Base-by-base conservation (phyloP, 108 stramenopile genomes). In the Skeletonema costatum region DNA sequence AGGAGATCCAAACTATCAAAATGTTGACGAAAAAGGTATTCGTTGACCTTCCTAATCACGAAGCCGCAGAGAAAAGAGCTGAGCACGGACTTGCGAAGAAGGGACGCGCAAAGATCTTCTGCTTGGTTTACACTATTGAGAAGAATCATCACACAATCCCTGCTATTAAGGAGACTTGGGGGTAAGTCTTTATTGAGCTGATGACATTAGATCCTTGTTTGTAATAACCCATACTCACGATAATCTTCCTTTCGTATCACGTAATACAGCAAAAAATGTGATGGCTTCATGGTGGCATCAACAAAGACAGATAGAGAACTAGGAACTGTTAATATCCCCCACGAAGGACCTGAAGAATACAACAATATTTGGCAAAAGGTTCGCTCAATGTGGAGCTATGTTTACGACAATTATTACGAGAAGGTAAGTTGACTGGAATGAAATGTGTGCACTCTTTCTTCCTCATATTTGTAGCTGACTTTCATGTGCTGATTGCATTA, bases 331-430 rank as follows among this genome's bases (percentile, higher is more conserved):
- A 78, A 92, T 56, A 97, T 99, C 66, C 87, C 86, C 35, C 97
- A 98, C 72, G 93, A 97, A 75, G 98, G 98, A 5, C 86, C 85
- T 8, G 98, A 99, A 82, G 96, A 90, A 74, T 99, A 97, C 78
- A 84, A 93, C 65, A 99, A 99, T 85, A 99, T 99, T 73, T 99
- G 98, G 98, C 98, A 99, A 77, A 99, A 99, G 71, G 88, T 96
- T 30, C 85, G 97, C 56, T 79, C 90, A 32, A 98, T 97, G 88
- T 99, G 97, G 97, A 85, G 84, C n/a, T 98, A 96, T 77, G 84
- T 99, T 8, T 92, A 97, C 74, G 90, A 94, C 78, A 95, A 98
- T 78, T 98, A 97, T 64, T 90, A 92, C 32, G 80, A 86, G 32
- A 87, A 90, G 53, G 92, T 82, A 68, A 79, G 92, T 13, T 88